These are phyloP conservation scores for Sclerotinia spermophila DNA, from an alignment of 2,329 filamentous ascomycete species.

Conservation along the genomic window DNA sequence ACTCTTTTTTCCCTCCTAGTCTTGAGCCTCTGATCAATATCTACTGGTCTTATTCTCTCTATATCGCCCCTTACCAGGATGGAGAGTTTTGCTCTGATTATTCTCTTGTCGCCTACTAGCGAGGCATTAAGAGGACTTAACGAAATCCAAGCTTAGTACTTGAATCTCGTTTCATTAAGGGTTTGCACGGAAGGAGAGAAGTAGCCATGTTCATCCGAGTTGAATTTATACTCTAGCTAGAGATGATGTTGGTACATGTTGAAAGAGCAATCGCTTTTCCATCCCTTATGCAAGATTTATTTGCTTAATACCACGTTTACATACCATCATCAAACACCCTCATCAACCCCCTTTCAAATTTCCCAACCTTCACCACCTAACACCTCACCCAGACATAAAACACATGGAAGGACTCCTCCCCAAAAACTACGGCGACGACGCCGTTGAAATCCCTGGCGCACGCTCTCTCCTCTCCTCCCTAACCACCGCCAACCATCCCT, in stretches of 20 bases:
- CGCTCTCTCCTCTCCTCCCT: conserved; percentile 66
- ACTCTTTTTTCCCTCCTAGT: conserved; percentile 29
- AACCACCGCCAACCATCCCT: conserved; percentile 52
- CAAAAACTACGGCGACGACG: conserved; percentile 70
- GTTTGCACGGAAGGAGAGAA: fast-evolving
- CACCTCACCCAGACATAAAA: conserved; percentile 63
- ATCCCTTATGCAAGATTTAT: not conserved
- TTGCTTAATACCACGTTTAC: not conserved
- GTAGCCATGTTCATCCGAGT: not conserved
- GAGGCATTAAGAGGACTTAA: not conserved
- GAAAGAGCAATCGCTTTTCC: fast-evolving
- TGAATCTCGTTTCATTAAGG: not conserved
- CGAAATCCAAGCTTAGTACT: not conserved
- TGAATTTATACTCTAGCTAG: not conserved
- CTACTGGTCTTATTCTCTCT: not conserved
- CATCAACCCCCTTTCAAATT: too few species aligned
- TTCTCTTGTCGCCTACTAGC: not conserved
- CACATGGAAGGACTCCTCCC: conserved; percentile 76
- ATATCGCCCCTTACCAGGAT: not conserved
- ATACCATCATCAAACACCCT: not conserved
- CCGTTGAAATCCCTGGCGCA: conserved; percentile 81
- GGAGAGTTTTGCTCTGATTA: not conserved
- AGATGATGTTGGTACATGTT: fast-evolving
- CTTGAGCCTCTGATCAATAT: not conserved
- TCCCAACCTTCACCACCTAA: not conserved